Percentiles rank a stretch among this genome's conserved stretches.
phyloP scores from a whole-genome alignment of 2,329 filamentous ascomycete species.

The Hypoxylon sp. region DNA sequence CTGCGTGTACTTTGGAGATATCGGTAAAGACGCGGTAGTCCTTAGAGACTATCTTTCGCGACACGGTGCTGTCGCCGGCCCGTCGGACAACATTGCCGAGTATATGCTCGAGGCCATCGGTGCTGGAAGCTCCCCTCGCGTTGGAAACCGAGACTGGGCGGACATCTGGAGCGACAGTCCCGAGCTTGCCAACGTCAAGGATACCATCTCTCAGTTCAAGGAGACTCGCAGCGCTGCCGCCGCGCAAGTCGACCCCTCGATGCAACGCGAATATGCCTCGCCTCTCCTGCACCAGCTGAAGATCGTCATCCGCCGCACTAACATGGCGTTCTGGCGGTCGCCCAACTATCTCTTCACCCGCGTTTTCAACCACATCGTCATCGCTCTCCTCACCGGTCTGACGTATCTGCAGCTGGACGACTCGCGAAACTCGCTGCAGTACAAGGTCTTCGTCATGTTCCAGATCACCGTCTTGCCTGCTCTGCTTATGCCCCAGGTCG shows the following conservation, averaged over 20 bases:
- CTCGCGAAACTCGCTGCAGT: conserved; percentile 78
- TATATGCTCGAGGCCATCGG: conserved; percentile 89
- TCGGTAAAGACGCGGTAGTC: conserved; percentile 75
- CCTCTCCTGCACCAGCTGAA: conserved; percentile 81
- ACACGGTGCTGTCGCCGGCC: conserved; percentile 66
- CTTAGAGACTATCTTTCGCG: conserved; percentile 70
- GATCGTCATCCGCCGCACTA: conserved; percentile 75
- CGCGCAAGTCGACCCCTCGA: conserved; percentile 55
- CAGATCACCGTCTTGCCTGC: conserved; percentile 85
- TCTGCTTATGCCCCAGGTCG: conserved; percentile 82
- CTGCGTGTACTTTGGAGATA: conserved; percentile 86
- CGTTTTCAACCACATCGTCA: conserved; percentile 82
- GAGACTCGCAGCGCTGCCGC: conserved; percentile 57
- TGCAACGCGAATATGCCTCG: conserved; percentile 82
- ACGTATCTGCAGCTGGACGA: conserved; percentile 81
- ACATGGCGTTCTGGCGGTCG: conserved; percentile 82
- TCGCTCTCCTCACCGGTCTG: conserved; percentile 80
- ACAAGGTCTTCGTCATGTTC: conserved; percentile 90
- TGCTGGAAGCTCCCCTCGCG: conserved; percentile 74
- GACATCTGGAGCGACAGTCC: conserved; percentile 79
- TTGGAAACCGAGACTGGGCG: conserved; percentile 80
- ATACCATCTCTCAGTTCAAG: conserved; percentile 73
- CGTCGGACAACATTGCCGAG: conserved; percentile 69
- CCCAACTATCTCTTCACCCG: conserved; percentile 91
- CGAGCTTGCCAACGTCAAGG: conserved; percentile 72